Evolutionary conservation across 31 red algal species (phyloP), one percentile per base, ranked within the genome.

Genomic region (Porphyra umbilicalis): DNA sequence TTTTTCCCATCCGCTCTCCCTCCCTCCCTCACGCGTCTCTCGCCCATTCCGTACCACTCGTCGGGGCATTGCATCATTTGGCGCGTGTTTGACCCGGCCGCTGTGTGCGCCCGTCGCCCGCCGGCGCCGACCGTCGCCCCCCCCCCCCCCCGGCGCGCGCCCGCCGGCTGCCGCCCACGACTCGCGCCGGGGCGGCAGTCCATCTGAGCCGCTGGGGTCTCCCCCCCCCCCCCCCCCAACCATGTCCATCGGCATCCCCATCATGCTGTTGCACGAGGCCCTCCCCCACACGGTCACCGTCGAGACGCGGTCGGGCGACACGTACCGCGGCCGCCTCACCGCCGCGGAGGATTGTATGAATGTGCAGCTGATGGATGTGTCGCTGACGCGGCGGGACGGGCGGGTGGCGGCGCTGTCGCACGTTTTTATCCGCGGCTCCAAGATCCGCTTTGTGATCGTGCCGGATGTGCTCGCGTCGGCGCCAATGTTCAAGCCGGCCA

Each of bases 341-440:
- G 74, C 87, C n/a, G 92, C 88, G 10, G 92, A 94, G 38, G 91
- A 94, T 82, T 92, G 88, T 75, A 98, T 98, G 95, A 98, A 98
- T 82, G 86, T 94, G 74, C 88, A 90, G 44, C 42, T 98, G 32
- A 79, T 79, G 75, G 83, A 85, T 25, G 95, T 92, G 77, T 88
- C 89, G 9, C 42, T 78, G 33, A 92, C 95, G 31, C 80, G 89
- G 38, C 82, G 91, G 18, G 94, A 96, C 82, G 94, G 94, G 32
- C 83, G 86, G 42, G 87, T 94, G 5, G 76, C 83, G 38, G 82
- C 79, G 35, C 78, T 94, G 39, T 90, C 92, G 37, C 87, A 98
- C 37, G 92, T 98, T 5, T 94, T 98, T 39, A 90, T 98, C 75
- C 79, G 95, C 46, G 95, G 95, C 39, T 86, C 82, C 68, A 95